Evolutionary conservation across 2,329 filamentous ascomycete genomes (phyloP), one percentile per base, ranked within the genome.

Genomic region (Fusarium tupiense): DNA sequence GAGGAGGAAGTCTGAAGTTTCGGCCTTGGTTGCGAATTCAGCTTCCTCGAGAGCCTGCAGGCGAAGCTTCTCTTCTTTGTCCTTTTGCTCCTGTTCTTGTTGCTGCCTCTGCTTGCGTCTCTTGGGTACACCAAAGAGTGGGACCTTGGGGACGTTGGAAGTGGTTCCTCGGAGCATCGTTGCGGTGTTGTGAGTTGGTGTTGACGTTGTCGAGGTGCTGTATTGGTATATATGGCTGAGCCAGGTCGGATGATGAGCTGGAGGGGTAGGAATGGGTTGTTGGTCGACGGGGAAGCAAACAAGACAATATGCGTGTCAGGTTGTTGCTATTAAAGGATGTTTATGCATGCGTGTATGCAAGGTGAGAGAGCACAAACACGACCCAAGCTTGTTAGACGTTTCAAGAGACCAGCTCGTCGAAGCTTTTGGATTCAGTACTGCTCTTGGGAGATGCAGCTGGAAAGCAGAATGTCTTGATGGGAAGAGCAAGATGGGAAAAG

Each of bases 1-100:
- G 44, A 77, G 64, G 65, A 83, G 77, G 68, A 81, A 83, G 61
- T 81, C 71, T 71, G 71, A 77, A 11, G 82, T 82, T 62, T 78
- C 77, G 37, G 75, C 74, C 58, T 78, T 79, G 35, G 81, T 79
- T 14, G 72, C 76, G 46, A 79, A 79, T 38, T 82, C 77, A 40
- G 78, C 80, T 62, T 82, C 76, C 43, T 78, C 74, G 31, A 74
- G 67, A 35, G 77, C 78, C n/a, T 76, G 73, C 12, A 46, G 70
- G 33, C 74, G 74, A 44, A 76, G 71, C 61, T 74, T 56, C 44
- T 76, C 73, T 62, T 76, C 73, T 29, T 76, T 41, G 43, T 68
- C 66, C 22, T 60, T 71, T 43, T 76, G 67, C 64, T 78, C 73
- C 47, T 76, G 67, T 37, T 78, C 73, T 61, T 76, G 64, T 47